Percentiles rank a stretch among this genome's conserved stretches.
Evolutionary conservation across 768 basidiomycete species (phyloP).

Genomic region (Gautieria morchelliformis): DNA sequence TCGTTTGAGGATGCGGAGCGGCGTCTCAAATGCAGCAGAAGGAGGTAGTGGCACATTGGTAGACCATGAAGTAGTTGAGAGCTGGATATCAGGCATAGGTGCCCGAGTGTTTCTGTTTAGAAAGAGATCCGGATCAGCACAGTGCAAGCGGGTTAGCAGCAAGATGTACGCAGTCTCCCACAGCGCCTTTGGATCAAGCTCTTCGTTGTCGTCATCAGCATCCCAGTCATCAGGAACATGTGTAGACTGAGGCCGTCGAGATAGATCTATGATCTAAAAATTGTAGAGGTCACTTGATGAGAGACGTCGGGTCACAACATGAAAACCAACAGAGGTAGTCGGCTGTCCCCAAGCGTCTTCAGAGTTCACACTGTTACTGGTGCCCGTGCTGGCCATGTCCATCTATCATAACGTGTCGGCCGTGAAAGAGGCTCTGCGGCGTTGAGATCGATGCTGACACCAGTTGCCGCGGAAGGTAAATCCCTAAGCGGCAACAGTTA

Average conservation of each 20-base stretch:
- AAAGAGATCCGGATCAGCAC: background rate
- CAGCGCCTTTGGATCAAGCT: conserved; percentile 35
- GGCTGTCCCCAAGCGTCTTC: conserved; percentile 1
- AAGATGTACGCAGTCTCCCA: conserved; percentile 67
- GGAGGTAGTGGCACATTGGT: conserved; percentile 37
- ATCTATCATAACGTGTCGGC: background rate
- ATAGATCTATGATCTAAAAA: background rate
- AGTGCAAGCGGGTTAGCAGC: background rate
- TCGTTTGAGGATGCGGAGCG: conserved; percentile 66
- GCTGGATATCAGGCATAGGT: conserved; percentile 55
- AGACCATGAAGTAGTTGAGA: conserved; percentile 25
- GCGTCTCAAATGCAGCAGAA: conserved; percentile 47
- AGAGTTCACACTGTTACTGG: background rate
- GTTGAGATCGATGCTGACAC: background rate
- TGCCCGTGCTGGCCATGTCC: background rate
- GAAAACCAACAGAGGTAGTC: background rate
- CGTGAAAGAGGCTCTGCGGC: background rate
- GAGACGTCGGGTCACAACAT: background rate
- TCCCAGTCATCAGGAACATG: conserved; percentile 50
- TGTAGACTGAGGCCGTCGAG: background rate
- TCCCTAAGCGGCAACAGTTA: too few species aligned
- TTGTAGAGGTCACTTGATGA: background rate
- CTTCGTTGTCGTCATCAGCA: conserved; percentile 33
- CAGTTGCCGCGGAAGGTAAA: background rate
- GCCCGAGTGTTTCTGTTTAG: conserved; percentile 39